phyloP scores from a whole-genome alignment of 208 protist species.

The Endotrypanum monterogeii region DNA sequence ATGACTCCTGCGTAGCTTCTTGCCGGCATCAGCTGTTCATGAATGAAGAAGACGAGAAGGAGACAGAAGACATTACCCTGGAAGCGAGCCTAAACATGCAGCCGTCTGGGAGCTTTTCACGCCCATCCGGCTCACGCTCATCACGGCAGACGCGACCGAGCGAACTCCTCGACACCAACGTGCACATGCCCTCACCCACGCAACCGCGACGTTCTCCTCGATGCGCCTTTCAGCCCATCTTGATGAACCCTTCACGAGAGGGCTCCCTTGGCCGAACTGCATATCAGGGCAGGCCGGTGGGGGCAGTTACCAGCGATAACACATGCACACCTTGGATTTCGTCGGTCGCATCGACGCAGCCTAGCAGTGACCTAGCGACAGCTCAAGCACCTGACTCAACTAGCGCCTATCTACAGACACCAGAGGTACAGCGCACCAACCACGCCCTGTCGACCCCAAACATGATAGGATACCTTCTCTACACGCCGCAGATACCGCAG shows the following conservation, averaged over 20 bases:
- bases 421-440: slow-evolving; percentile 32
- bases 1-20: slow-evolving; percentile 19
- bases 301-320: background rate
- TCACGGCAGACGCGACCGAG: slow-evolving; percentile 19
- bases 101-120: slow-evolving; percentile 27
- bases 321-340: slow-evolving; percentile 22
- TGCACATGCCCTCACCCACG: slow-evolving; percentile 20
- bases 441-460: slow-evolving; percentile 3
- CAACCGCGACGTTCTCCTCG: slow-evolving; percentile 18
- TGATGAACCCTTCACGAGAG: slow-evolving; percentile 16
- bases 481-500: slow-evolving; percentile 62
- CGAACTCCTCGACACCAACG: slow-evolving; percentile 1
- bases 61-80: background rate
- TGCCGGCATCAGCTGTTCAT: slow-evolving; percentile 28
- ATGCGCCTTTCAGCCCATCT: slow-evolving; percentile 31
- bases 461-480: slow-evolving; percentile 33
- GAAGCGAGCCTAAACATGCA: slow-evolving; percentile 22
- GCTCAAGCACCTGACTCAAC: background rate
- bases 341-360: background rate
- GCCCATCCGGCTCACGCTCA: slow-evolving; percentile 10
- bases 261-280: slow-evolving; percentile 22
- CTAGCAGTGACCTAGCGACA: background rate
- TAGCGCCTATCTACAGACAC: slow-evolving; percentile 28
- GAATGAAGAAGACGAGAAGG: slow-evolving; percentile 25
- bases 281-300: slow-evolving; percentile 15